A percentile compares a stretch with the other conserved stretches of the same genome.
phyloP scores from a whole-genome alignment of 228 moss, liverwort and hornwort genomes.

The Sphagnum fallax region DNA sequence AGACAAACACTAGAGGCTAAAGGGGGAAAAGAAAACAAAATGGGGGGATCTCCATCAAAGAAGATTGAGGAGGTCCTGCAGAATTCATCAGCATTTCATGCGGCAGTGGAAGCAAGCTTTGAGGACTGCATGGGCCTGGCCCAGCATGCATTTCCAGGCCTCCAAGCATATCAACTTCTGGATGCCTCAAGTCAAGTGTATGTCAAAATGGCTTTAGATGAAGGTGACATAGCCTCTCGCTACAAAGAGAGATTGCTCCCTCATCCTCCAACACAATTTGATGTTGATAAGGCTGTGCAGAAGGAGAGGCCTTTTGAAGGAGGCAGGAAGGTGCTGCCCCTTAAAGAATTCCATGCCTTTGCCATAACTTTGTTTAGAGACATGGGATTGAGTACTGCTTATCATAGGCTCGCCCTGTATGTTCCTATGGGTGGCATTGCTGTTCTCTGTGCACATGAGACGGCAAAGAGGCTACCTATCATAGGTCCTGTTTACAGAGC shows the following conservation, averaged over 20 bases:
- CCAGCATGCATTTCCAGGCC: slow-evolving; percentile 57
- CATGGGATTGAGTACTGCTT: slow-evolving; percentile 71
- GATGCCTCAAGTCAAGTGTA: slow-evolving; percentile 56
- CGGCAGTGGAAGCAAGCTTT: slow-evolving; percentile 61
- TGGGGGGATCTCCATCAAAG: slow-evolving; percentile 78
- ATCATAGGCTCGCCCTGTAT: slow-evolving; percentile 54
- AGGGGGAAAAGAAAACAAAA: slow-evolving; percentile 2
- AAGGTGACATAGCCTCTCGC: slow-evolving; percentile 28
- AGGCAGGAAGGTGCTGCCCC: slow-evolving; percentile 25
- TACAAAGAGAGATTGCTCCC: slow-evolving; percentile 70
- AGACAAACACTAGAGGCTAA: too few relatives aligned
- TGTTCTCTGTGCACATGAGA: slow-evolving; percentile 47
- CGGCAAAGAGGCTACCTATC: slow-evolving; percentile 46
- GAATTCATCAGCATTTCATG: slow-evolving; percentile 50
- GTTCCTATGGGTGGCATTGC: slow-evolving; percentile 57
- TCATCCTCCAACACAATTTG: slow-evolving; percentile 50
- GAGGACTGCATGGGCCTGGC: slow-evolving; percentile 74
- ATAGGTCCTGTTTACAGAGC: slow-evolving; percentile 67
- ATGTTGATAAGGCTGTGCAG: slow-evolving; percentile 56
- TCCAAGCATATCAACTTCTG: slow-evolving; percentile 68
- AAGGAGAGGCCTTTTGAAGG: slow-evolving; percentile 59
- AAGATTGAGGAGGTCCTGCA: slow-evolving; percentile 63
- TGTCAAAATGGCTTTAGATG: slow-evolving; percentile 40
- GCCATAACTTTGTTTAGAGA: slow-evolving; percentile 58
- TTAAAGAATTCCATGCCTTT: slow-evolving; percentile 62